Percentiles rank a stretch among this genome's conserved stretches.
Evolutionary conservation across 2,329 filamentous ascomycete genomes (phyloP).

Genomic region (Cercospora sojina): DNA sequence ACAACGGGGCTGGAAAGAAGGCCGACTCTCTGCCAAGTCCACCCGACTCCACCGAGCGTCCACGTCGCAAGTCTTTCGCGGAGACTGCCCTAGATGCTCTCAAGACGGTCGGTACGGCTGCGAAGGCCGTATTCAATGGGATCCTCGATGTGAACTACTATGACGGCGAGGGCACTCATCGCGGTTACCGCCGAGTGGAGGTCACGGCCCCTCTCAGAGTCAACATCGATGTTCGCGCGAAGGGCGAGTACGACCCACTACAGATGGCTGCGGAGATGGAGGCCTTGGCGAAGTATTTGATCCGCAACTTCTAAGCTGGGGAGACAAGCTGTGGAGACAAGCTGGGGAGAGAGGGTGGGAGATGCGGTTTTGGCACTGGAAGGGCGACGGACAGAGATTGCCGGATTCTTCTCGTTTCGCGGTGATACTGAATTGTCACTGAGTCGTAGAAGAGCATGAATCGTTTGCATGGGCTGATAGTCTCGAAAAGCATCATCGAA

Average conservation of each 20-base stretch:
- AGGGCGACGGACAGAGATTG: background rate
- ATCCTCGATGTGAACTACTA: constrained; percentile 14
- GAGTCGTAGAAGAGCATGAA: background rate
- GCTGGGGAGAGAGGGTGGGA: background rate
- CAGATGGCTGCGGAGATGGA: constrained; percentile 10
- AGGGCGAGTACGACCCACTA: constrained; percentile 10
- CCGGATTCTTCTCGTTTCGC: background rate
- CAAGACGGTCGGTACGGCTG: background rate
- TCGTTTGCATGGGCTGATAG: background rate
- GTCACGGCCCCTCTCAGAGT: constrained; percentile 5
- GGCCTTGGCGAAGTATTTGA: constrained; percentile 9
- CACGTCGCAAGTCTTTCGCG: background rate
- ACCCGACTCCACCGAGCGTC: background rate
- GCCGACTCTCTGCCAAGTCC: background rate
- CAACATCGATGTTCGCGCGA: constrained; percentile 6
- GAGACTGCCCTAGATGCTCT: background rate
- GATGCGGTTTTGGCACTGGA: background rate
- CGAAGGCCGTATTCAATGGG: background rate
- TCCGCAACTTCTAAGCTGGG: background rate
- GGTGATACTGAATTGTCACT: background rate
- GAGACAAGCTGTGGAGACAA: background rate
- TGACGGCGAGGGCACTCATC: constrained; percentile 6
- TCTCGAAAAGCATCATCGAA: background rate
- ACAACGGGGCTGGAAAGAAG: background rate
- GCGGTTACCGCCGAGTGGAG: background rate